Evolutionary conservation across 768 basidiomycete genomes (phyloP), one percentile per base, ranked within the genome.

Genomic region (Gyrodon lividus): DNA sequence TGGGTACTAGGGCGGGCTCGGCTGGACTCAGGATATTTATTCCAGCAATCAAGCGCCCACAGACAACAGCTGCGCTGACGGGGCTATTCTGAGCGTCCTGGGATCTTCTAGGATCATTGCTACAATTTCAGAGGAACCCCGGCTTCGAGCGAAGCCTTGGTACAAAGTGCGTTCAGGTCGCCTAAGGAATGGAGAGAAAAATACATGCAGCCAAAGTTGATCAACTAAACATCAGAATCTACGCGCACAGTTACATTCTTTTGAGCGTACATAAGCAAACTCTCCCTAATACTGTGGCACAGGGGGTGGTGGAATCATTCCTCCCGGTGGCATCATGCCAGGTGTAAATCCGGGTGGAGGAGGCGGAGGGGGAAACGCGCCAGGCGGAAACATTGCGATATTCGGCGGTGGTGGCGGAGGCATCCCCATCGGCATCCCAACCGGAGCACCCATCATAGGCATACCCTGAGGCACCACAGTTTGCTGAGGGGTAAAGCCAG

Each of bases 401-500:
- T 69, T 72, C 19, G 70, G 62, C 1, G 71, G 64, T 3, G 70
- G n/a, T n/a, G n/a, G 69, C 4, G 72, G 70, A 5, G 68, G 71
- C 68, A 74, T 68, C 28, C 71, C 70, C 66, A 70, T 62, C 33
- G 57, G 61, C 54, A 68, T 62, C 19, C 60, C 65, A n/a, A 55
- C 63, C 1, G 68, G 64, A 26, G 48, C 61, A 41, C 62, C 64
- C 72, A 73, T 72, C 59, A 70, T 64, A 51, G 66, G 66, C 58
- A 73, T 70, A 4, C 53, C 54, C 42, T 63, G 70, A 19, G 81
- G 80, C 56, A 84, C 72, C 35, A 87, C 75, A 5, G 84, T 83
- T 63, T 86, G 85, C 59, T 87, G 87, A 17, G 82, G 81, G 0
- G 84, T 79, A 52, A 91, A 91, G 9, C 89, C 90, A 44, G 87